Base-by-base conservation (phyloP, 441 rosid genomes). In the Metrosideros polymorpha region DNA sequence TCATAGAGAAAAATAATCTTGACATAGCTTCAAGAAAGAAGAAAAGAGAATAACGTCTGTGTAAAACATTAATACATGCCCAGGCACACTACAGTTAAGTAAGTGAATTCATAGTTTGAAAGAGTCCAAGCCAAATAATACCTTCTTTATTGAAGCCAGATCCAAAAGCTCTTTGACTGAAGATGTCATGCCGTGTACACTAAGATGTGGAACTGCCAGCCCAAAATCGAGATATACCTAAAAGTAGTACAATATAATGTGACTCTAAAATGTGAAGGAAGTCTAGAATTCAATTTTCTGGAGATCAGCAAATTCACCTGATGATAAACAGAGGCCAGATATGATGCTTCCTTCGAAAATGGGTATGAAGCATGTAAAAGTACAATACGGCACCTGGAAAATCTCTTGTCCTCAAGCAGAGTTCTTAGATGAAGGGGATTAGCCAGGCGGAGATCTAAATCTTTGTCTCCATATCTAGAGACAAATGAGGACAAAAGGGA, bases 351-450 rank as follows among this genome's bases (percentile, higher is more conserved):
- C 92, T 89, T 95, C 84, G 98, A 96, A 93, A 94, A 98, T 76
- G 98, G 99, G 90, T 96, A 98, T 77, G 99, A 93, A 83, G 99
- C 98, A 93, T 98, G 99, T 86, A 98, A 92, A 86, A 98, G 96
- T 88, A 98, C 98, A 6, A 98, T 87, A 71, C 94, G 96, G 59
- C 94, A 94, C 83, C 92, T 91, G 45, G 91, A 91, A 94, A 95
- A 98, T 89, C 97, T 92, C 90, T 93, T 89, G 90, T 98, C 98
- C 87, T 98, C 98, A 17, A 98, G 96, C 85, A 98, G 87, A 47
- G 75, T 85, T 89, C 97, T 94, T 30, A 96, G 96, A 90, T 94
- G 95, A 89, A 98, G 98, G 42, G 99, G 99, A 92, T 98, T 96
- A 77, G 99, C 89, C 88, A 95, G 86, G 83, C 94, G 94, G 87